phyloP scores from a whole-genome alignment of 1,139 yeast genomes.

The Pichia sp. region DNA sequence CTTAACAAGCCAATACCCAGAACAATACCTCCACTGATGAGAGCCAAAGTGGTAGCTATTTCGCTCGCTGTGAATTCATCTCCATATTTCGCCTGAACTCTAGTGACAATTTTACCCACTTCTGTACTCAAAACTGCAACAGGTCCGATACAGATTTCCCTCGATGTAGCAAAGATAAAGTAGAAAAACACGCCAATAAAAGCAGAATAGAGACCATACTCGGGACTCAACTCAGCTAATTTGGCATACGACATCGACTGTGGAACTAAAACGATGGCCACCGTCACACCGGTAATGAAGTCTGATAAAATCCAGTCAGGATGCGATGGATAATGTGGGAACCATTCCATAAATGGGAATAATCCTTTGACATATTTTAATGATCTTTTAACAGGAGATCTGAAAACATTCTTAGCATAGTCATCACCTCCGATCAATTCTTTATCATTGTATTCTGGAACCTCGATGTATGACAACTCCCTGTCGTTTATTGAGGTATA shows the following conservation, averaged over 20 bases:
- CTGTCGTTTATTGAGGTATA: neutral
- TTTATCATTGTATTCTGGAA: slow-evolving; percentile 27
- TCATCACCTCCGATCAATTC: slow-evolving; percentile 43
- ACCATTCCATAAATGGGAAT: slow-evolving; percentile 80
- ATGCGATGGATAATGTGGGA: slow-evolving; percentile 69
- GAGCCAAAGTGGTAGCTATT: slow-evolving; percentile 75
- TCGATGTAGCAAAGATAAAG: slow-evolving; percentile 89
- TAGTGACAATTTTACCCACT: slow-evolving; percentile 70
- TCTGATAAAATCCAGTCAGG: slow-evolving; percentile 71
- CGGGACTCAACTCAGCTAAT: slow-evolving; percentile 74
- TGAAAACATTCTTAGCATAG: slow-evolving; percentile 39
- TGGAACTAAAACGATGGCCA: slow-evolving; percentile 89
- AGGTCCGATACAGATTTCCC: slow-evolving; percentile 94
- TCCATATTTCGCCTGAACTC: slow-evolving; percentile 46
- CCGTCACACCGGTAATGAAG: slow-evolving; percentile 87
- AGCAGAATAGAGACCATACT: slow-evolving; percentile 87
- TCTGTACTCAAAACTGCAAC: slow-evolving; percentile 97
- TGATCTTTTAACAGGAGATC: slow-evolving; percentile 39
- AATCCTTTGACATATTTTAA: slow-evolving; percentile 52
- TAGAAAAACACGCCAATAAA: slow-evolving; percentile 88
- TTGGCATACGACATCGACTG: slow-evolving; percentile 95
- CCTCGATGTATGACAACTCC: neutral
- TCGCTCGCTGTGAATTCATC: slow-evolving; percentile 48
- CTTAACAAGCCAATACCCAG: slow-evolving; percentile 78
- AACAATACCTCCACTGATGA: slow-evolving; percentile 82